These are phyloP conservation scores for Cladosporium sp. DNA, from an alignment of 2,329 filamentous ascomycete genomes.

Conservation along the genomic window DNA sequence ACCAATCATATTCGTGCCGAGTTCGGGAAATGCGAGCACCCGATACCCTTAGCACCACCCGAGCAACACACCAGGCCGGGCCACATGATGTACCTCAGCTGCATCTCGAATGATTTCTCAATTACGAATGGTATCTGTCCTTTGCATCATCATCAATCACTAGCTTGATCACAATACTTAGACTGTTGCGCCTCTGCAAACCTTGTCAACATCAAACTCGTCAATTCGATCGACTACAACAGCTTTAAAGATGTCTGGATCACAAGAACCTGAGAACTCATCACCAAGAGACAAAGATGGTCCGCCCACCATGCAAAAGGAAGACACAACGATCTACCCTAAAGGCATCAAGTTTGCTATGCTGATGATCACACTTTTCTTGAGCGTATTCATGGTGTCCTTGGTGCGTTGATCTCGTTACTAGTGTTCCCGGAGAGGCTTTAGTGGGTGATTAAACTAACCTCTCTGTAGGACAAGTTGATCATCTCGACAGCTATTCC, in stretches of 20 bases:
- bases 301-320: neutral
- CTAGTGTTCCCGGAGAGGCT: slow-evolving; percentile 30
- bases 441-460: too few relatives aligned
- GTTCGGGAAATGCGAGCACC: too few relatives aligned
- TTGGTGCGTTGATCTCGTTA: slow-evolving; percentile 15
- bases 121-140: too few relatives aligned
- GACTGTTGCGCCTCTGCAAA: neutral
- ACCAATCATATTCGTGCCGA: too few relatives aligned
- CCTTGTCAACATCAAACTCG: too few relatives aligned
- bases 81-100: too few relatives aligned
- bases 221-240: neutral
- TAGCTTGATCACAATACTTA: too few relatives aligned
- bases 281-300: neutral
- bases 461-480: neutral
- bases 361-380: neutral
- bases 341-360: neutral
- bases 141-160: too few relatives aligned
- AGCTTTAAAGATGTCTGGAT: neutral
- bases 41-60: too few relatives aligned
- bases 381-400: neutral
- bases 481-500: slow-evolving; percentile 48
- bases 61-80: too few relatives aligned
- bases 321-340: neutral
- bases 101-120: too few relatives aligned
- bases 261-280: neutral